Conservation (phyloP, 805 yeast species). For the Candida maltosa region DNA sequence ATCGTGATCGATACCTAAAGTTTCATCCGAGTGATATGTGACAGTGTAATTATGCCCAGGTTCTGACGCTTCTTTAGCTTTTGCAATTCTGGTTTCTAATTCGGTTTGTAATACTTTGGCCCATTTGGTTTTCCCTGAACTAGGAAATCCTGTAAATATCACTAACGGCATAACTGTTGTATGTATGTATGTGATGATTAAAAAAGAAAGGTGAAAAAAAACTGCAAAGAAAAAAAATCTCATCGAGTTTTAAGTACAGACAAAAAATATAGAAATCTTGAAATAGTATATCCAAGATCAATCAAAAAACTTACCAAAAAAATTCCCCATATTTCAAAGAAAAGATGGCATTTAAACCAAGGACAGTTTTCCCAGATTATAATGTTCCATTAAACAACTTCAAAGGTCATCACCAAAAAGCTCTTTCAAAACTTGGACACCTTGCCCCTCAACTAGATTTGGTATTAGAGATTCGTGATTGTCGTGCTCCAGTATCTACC, state of each 20-base stretch:
- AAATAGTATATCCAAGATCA: too few species aligned
- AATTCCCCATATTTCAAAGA: too few species aligned
- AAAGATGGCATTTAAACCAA: constrained; percentile 55
- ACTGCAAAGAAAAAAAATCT: too few species aligned
- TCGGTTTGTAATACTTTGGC: constrained; percentile 52
- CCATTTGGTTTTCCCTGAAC: constrained; percentile 77
- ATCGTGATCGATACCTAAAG: constrained; percentile 65
- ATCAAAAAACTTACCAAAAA: too few species aligned
- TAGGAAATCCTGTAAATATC: constrained; percentile 80
- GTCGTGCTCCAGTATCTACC: constrained; percentile 85
- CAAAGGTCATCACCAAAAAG: constrained; percentile 87
- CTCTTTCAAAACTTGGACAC: constrained; percentile 62
- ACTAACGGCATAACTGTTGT: constrained; percentile 96
- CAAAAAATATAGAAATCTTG: too few species aligned
- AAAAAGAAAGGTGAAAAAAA: too few species aligned
- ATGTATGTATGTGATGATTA: too few species aligned
- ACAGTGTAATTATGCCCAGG: constrained; percentile 59
- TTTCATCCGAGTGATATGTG: constrained; percentile 72
- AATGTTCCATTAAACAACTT: constrained; percentile 71
- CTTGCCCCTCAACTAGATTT: constrained; percentile 79
- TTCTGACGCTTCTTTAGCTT: constrained; percentile 32
- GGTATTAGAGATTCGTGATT: constrained; percentile 80
- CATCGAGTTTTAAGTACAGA: too few species aligned
- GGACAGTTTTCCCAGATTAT: constrained; percentile 71
- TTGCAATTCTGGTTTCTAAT: constrained; percentile 45